phyloP scores from a whole-genome alignment of 192 early-diverging fungal genomes.

The Diversispora epigaea region DNA sequence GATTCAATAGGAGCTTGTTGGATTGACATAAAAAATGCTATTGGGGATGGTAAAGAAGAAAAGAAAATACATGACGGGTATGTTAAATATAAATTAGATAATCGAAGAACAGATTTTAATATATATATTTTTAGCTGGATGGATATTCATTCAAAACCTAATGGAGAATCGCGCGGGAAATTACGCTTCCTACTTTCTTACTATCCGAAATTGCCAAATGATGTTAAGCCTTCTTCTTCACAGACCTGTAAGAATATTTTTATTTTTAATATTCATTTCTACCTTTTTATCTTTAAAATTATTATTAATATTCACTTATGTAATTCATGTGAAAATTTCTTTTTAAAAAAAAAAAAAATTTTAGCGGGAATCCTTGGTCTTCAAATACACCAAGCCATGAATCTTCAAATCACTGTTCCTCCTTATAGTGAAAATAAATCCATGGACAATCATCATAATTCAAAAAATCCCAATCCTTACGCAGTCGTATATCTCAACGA shows the following conservation, averaged over 20 bases:
- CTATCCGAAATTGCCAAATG: constrained; percentile 13
- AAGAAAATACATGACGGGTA: constrained; percentile 15
- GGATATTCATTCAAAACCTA: neutral
- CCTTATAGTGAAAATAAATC: constrained; percentile 2
- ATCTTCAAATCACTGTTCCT: constrained; percentile 17
- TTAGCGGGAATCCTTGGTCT: constrained; percentile 21
- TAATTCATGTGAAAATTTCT: neutral
- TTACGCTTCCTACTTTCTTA: constrained; percentile 1
- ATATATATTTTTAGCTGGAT: constrained; percentile 7
- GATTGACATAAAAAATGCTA: constrained; percentile 14
- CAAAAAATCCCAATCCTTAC: constrained; percentile 24
- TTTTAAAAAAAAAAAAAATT: neutral
- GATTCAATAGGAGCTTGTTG: constrained; percentile 21
- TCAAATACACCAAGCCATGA: constrained; percentile 28
- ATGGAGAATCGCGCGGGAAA: neutral
- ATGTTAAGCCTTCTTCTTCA: neutral
- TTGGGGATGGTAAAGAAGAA: neutral
- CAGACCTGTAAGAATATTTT: constrained; percentile 14
- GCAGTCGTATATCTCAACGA: constrained; percentile 25
- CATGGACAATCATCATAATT: neutral
- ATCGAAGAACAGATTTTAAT: neutral
- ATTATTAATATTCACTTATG: neutral
- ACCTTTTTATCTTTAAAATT: neutral
- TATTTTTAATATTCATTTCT: neutral
- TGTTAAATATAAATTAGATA: neutral